Base-by-base conservation (phyloP, 1,284 basidiomycete species). In the Trametes polyzona region DNA sequence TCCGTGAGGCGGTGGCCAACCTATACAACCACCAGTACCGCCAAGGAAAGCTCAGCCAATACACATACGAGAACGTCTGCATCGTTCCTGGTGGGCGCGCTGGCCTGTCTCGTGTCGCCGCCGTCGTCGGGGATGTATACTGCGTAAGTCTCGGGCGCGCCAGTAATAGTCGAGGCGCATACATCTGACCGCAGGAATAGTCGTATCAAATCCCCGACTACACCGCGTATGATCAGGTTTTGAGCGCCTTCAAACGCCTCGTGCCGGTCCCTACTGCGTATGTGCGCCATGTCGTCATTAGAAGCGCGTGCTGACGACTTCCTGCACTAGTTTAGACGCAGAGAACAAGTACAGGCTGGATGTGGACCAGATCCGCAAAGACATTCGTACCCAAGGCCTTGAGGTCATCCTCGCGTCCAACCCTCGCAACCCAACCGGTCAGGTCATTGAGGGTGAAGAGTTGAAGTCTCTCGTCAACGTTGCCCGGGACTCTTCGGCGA, bases 381-480 rank as follows among this genome's bases (percentile, higher is more conserved):
- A 94, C 64, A 91, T 94, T 56, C 78, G 76, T 42, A 87, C 80
- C 3, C 90, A 93, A 74, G 95, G 92, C 30, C 77, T 97, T 21
- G 86, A 90, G 14, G 93, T 96, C 39, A 83, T 97, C 57, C 81
- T 98, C 52, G 89, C 93, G 1, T 94, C 91, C 17, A 98, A 97
- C 73, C 93, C 93, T 12, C 85, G 94, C 56, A 96, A 96, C 69
- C 93, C 95, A 1, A 97, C 95, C 0, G 95, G 95, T 10, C 93
- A 95, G 65, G 77, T 82, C 43, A 84, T 87, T 48, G 73, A 74
- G 73, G 94, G 92, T 14, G 78, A 91, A 14, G 90, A 96, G 14
- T 82, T 98, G 55, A 83, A 90, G 65, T 83, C 90, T 44, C 83
- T 98, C 11, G 93, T 96, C 7, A 69, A 80, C 7, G 76, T 95